Base-by-base conservation (phyloP, 352 stramenopile species). In the Globisporangium nunn region DNA sequence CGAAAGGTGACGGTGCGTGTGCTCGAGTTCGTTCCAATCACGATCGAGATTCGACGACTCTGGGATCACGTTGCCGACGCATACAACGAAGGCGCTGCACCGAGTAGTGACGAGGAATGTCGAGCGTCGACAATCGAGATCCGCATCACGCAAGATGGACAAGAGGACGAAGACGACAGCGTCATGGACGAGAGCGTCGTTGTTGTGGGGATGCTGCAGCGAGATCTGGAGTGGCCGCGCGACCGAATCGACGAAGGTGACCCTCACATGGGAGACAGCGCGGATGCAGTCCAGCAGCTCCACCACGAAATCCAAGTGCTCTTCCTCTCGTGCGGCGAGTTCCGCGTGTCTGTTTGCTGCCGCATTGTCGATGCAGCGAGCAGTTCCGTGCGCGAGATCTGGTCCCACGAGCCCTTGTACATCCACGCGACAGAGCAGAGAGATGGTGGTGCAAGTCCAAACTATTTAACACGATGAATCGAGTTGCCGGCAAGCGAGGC, bases 271-370 rank as follows among this genome's bases (percentile, higher is more conserved):
- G 43, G 10, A 3, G 43, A 30, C n/a, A 7, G 43, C 17, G 15
- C n/a, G 10, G 6, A 6, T 12, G n/a, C 43, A 12, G 17, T 10
- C 28, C 33, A 54, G 50, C 4, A 30, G 17, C n/a, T 45, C 15
- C 29, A 10, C 14, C 54, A 31, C 54, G 63, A 79, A 52, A 51
- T 91, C 30, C 71, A 79, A 49, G 73, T 71, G 57, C 59, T 88
- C 39, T 89, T 91, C 63, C 59, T 91, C 40, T 82, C 81, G 1
- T 69, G 85, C 50, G 81, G 81, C 11, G 58, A 59, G 18, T 91
- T 85, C 57, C 48, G 68, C 18, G 67, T 87, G 15, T 56, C 63
- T 14, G 68, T 80, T 23, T 66, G 64, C 43, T 75, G 62, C 0
- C 47, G 48, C n/a, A 23, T 40, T 0, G 15, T 48, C 12, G 33